Conservation (phyloP, 495 filamentous ascomycete genomes). For the Trichodelitschia bisporula region DNA sequence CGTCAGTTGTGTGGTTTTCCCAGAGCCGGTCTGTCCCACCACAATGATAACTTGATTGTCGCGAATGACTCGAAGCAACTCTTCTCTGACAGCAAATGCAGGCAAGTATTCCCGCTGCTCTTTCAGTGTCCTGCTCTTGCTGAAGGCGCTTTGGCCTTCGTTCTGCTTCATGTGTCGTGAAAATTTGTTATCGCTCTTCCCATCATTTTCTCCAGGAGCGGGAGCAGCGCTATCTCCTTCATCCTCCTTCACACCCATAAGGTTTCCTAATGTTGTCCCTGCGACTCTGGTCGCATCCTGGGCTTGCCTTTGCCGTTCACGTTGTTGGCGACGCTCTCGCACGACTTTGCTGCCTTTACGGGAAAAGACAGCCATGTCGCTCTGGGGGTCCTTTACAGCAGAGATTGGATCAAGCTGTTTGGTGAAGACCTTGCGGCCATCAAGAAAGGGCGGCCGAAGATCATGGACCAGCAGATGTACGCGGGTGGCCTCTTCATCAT, state of each 20-base stretch:
- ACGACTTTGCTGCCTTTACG: constrained; percentile 89
- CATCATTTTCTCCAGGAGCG: constrained; percentile 44
- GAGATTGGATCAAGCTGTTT: constrained; percentile 92
- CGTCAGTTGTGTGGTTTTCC: constrained; percentile 89
- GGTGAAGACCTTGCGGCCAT: constrained; percentile 86
- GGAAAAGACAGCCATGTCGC: constrained; percentile 97
- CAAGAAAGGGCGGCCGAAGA: constrained; percentile 81
- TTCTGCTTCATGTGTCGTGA: constrained; percentile 72
- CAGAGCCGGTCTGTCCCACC: constrained; percentile 87
- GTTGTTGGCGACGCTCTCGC: constrained; percentile 69
- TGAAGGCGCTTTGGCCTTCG: constrained; percentile 76
- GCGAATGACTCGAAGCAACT: constrained; percentile 77
- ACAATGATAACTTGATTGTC: constrained; percentile 96
- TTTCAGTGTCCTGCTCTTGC: constrained; percentile 65
- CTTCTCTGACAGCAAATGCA: constrained; percentile 91
- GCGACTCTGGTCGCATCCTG: constrained; percentile 87
- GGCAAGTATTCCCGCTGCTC: constrained; percentile 91
- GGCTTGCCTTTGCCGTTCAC: constrained; percentile 83
- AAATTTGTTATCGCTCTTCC: constrained; percentile 71
- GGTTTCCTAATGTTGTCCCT: constrained; percentile 74
- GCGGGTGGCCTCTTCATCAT: constrained; percentile 76
- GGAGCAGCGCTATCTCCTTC: constrained; percentile 74
- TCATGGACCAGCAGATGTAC: constrained; percentile 88
- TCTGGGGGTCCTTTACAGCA: constrained; percentile 80
- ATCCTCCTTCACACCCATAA: constrained; percentile 89